These are phyloP conservation scores for Didymella segeticola DNA, from an alignment of 2,329 filamentous ascomycete genomes.

Conservation along the genomic window DNA sequence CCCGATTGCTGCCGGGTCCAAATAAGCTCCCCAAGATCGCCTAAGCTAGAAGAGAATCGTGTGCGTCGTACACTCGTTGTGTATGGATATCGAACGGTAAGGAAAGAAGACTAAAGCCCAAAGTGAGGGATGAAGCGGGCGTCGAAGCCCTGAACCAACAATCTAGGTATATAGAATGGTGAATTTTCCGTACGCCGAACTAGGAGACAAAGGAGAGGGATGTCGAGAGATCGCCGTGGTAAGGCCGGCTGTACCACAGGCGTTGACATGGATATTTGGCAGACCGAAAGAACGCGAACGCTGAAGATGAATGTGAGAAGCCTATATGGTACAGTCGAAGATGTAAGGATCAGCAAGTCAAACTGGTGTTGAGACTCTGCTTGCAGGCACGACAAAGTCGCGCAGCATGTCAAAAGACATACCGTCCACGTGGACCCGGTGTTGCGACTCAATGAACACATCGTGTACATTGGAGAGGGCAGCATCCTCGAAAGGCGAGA, in stretches of 20 bases:
- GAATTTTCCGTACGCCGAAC: neutral
- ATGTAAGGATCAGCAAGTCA: constrained; percentile 11
- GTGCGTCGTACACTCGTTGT: constrained; percentile 36
- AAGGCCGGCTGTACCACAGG: constrained; percentile 37
- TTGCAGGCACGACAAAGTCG: constrained; percentile 33
- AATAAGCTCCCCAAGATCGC: neutral
- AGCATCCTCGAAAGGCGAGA: constrained; percentile 43
- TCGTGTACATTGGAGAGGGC: constrained; percentile 41
- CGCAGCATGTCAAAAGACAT: constrained; percentile 46
- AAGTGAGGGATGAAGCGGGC: constrained; percentile 10
- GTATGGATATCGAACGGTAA: constrained; percentile 24
- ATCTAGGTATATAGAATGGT: constrained; percentile 20
- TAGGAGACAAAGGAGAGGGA: constrained; percentile 13
- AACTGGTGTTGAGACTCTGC: constrained; percentile 35
- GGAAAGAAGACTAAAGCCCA: neutral
- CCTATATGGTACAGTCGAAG: neutral
- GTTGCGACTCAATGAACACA: constrained; percentile 41
- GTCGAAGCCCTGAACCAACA: constrained; percentile 15
- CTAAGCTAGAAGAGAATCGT: constrained; percentile 25
- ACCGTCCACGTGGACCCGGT: constrained; percentile 43
- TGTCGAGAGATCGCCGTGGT: constrained; percentile 16
- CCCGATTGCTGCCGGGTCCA: neutral
- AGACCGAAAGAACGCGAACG: constrained; percentile 13
- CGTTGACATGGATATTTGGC: constrained; percentile 18
- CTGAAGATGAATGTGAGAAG: constrained; percentile 21